Evolutionary conservation across 2,329 filamentous ascomycete species (phyloP).

Genomic region (Esteya vermicola): DNA sequence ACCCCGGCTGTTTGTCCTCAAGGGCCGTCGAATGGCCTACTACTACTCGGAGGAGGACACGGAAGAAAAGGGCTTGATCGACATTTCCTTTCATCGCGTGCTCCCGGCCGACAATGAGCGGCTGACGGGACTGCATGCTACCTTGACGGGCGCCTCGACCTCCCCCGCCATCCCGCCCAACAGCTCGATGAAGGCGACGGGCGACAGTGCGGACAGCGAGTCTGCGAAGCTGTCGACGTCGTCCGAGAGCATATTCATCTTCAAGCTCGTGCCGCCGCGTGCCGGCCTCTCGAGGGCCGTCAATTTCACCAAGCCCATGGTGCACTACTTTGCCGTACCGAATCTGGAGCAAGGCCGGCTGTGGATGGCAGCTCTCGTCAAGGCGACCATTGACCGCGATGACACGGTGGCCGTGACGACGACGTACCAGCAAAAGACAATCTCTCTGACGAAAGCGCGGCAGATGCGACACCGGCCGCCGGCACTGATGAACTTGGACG

Average conservation of each 20-base stretch:
- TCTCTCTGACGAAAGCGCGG: conserved; percentile 77
- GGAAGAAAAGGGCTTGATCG: conserved; percentile 88
- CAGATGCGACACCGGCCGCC: conserved; percentile 82
- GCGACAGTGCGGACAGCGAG: conserved; percentile 17
- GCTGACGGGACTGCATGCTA: conserved; percentile 80
- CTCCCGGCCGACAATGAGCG: conserved; percentile 85
- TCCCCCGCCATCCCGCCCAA: conserved; percentile 42
- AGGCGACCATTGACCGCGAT: conserved; percentile 94
- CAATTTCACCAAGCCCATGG: conserved; percentile 92
- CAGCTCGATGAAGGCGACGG: conserved; percentile 29
- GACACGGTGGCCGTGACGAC: conserved; percentile 66
- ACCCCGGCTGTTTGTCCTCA: conserved; percentile 84
- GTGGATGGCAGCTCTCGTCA: conserved; percentile 99
- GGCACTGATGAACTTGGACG: conserved; percentile 62
- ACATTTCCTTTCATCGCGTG: conserved; percentile 96
- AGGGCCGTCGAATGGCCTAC: conserved; percentile 81
- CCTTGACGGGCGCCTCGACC: conserved; percentile 72
- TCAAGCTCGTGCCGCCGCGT: conserved; percentile 89
- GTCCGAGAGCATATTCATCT: conserved; percentile 77
- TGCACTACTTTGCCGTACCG: conserved; percentile 95
- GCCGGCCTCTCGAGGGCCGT: conserved; percentile 78
- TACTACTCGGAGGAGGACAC: conserved; percentile 91
- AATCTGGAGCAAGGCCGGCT: conserved; percentile 75
- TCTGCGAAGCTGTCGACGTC: conserved; percentile 6
- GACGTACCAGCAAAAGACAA: conserved; percentile 94